Conservation (phyloP, 164 flowering plant genomes). For the Macadamia integrifolia region DNA sequence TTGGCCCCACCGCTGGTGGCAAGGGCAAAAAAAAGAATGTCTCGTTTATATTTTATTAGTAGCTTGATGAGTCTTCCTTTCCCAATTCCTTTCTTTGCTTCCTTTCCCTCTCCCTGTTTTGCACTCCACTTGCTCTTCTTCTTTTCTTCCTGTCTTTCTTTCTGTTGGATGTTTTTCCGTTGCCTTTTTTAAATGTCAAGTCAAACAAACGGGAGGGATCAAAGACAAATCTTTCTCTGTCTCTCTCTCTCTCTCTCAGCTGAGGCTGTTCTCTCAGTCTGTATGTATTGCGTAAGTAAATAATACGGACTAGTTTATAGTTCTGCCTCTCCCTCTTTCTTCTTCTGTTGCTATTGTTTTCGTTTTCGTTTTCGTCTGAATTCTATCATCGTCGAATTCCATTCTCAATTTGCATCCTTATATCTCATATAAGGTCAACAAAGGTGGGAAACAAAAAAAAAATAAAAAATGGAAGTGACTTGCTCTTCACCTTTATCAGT, state of each 20-base stretch:
- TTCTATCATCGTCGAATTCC: background rate
- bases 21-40: too few relatives aligned
- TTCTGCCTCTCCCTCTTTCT: background rate
- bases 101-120: background rate
- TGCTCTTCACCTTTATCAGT: slow-evolving; percentile 8
- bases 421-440: background rate
- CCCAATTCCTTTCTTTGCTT: background rate
- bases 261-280: background rate
- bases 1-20: too few relatives aligned
- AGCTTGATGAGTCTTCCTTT: background rate
- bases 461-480: slow-evolving; percentile 10
- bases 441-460: too few relatives aligned
- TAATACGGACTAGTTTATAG: too few relatives aligned
- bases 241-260: background rate
- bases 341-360: background rate
- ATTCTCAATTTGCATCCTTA: background rate
- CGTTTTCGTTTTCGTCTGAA: background rate
- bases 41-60: background rate
- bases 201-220: background rate
- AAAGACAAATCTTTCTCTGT: background rate
- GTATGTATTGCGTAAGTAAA: too few relatives aligned
- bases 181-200: too few relatives aligned
- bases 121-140: background rate
- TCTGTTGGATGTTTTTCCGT: too few relatives aligned
- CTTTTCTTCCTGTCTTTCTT: background rate